These are phyloP conservation scores for Bipolaris oryzae DNA, from an alignment of 2,329 filamentous ascomycete genomes.

Conservation along the genomic window DNA sequence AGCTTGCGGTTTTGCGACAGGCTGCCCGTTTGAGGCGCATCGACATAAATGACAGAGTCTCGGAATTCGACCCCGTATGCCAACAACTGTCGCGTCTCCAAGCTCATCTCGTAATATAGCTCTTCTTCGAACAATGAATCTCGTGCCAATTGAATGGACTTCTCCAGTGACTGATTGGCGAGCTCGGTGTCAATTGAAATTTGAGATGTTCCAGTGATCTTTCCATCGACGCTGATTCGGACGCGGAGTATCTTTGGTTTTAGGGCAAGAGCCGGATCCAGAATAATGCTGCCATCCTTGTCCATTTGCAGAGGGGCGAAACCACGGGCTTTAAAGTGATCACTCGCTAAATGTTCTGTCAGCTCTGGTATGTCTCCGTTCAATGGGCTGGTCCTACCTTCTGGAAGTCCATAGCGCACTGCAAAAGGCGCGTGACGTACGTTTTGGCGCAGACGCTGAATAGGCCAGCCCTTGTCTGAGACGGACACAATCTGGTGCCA, in stretches of 20 bases:
- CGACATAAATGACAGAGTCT: slow-evolving; percentile 50
- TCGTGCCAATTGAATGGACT: slow-evolving; percentile 73
- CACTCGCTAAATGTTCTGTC: slow-evolving; percentile 51
- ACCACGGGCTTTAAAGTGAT: slow-evolving; percentile 70
- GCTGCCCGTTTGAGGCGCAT: slow-evolving; percentile 24
- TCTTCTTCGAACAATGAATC: slow-evolving; percentile 85
- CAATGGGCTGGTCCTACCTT: slow-evolving; percentile 57
- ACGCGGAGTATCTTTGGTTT: slow-evolving; percentile 69
- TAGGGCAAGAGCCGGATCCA: slow-evolving; percentile 69
- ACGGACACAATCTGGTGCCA: slow-evolving; percentile 87
- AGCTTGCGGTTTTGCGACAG: slow-evolving; percentile 61
- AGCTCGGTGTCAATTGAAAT: slow-evolving; percentile 35
- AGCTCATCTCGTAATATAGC: slow-evolving; percentile 85
- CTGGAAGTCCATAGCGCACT: slow-evolving; percentile 87
- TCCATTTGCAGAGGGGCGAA: slow-evolving; percentile 78
- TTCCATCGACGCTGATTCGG: slow-evolving; percentile 64
- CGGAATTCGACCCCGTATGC: slow-evolving; percentile 72
- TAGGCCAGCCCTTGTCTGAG: slow-evolving; percentile 82
- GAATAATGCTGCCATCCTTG: slow-evolving; percentile 73
- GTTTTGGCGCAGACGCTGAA: slow-evolving; percentile 53
- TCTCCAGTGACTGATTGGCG: slow-evolving; percentile 65
- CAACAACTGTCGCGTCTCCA: slow-evolving; percentile 76
- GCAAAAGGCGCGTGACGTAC: slow-evolving; percentile 76
- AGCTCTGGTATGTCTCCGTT: not conserved
- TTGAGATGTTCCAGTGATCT: slow-evolving; percentile 63